Evolutionary conservation across 176 grass and related monocot species (phyloP).

Genomic region (Oryza rufipogon): DNA sequence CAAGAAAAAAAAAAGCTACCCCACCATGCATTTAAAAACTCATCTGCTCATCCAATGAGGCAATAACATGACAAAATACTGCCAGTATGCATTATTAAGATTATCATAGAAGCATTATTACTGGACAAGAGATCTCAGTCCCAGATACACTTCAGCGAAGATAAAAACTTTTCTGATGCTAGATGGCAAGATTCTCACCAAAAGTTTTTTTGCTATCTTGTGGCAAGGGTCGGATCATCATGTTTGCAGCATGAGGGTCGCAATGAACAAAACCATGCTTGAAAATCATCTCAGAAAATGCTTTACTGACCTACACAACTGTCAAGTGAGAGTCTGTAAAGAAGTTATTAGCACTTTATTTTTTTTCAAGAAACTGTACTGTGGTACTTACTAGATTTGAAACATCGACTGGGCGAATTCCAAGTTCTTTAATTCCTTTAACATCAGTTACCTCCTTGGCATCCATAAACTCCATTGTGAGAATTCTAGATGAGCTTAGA

Average conservation of each 20-base stretch:
- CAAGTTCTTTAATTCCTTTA: slow-evolving; percentile 63
- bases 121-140: not conserved
- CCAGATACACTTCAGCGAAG: slow-evolving; percentile 22
- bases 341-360: not conserved
- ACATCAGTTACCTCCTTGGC: slow-evolving; percentile 94
- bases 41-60: slow-evolving; percentile 23
- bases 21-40: not conserved
- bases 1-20: no score
- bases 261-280: slow-evolving; percentile 99
- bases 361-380: slow-evolving; percentile 1
- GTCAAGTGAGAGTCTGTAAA: slow-evolving; percentile 25
- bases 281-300: slow-evolving; percentile 97
- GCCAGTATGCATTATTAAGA: slow-evolving; percentile 5
- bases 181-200: slow-evolving; percentile 49
- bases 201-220: slow-evolving; percentile 55
- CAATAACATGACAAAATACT: not conserved
- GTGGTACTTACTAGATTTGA: slow-evolving; percentile 80
- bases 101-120: not conserved
- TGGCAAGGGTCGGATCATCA: slow-evolving; percentile 88
- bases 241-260: slow-evolving; percentile 97
- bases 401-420: slow-evolving; percentile 76
- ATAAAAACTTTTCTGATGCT: not conserved
- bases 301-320: slow-evolving; percentile 67
- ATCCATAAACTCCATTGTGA: slow-evolving; percentile 98
- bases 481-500: slow-evolving; percentile 77